A percentile compares a stretch with the other conserved stretches of the same genome.
Evolutionary conservation across 805 yeast species (phyloP).

Genomic region (Candida khao-thaluensis): DNA sequence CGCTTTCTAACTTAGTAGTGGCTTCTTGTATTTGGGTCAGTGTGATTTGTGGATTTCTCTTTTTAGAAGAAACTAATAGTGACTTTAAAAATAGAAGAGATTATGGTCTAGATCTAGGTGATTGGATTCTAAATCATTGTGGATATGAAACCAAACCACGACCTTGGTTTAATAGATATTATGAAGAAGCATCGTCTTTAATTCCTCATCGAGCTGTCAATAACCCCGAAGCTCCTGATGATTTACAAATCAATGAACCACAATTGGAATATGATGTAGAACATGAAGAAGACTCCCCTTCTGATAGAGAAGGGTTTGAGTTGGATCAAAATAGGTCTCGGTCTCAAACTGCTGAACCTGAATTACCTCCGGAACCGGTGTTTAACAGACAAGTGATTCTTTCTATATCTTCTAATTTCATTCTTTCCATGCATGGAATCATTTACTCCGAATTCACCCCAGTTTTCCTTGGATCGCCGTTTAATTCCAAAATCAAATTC

Average conservation of each 20-base stretch:
- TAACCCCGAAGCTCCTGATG: conserved; percentile 5
- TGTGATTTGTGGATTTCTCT: conserved; percentile 28
- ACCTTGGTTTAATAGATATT: conserved; percentile 25
- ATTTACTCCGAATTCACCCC: conserved; percentile 37
- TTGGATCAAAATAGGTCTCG: no score
- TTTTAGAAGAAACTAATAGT: conserved; percentile 37
- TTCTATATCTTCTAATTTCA: conserved; percentile 31
- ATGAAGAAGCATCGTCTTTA: conserved; percentile 7
- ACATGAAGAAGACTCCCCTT: background rate
- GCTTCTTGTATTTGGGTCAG: conserved; percentile 25
- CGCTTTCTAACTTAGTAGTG: conserved; percentile 36
- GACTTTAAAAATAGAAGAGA: conserved; percentile 21
- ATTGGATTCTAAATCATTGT: conserved; percentile 21
- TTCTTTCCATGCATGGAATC: conserved; percentile 31
- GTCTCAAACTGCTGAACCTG: background rate
- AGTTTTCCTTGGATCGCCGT: conserved; percentile 27
- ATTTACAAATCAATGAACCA: conserved; percentile 6
- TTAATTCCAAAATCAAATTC: conserved; percentile 23
- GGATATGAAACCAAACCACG: conserved; percentile 27
- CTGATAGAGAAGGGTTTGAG: no score
- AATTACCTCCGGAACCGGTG: background rate
- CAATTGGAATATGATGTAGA: conserved; percentile 1
- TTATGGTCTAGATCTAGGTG: conserved; percentile 37
- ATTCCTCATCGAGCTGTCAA: background rate
- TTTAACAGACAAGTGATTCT: conserved; percentile 24